phyloP scores from a whole-genome alignment of 306 rosid genomes.

The Neltuma alba region DNA sequence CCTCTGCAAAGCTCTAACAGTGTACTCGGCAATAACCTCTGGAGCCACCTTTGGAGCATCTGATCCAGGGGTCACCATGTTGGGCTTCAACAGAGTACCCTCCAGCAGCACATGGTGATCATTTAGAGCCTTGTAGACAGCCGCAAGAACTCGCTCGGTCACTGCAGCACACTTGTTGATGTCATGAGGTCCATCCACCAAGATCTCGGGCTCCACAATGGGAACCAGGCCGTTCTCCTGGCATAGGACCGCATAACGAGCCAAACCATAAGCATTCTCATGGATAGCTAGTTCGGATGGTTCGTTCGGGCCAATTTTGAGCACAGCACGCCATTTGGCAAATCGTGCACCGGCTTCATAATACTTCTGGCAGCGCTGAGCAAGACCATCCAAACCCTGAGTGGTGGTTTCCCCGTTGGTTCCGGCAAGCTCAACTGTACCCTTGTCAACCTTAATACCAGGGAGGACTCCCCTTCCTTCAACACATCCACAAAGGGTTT shows the following conservation, averaged over 20 bases:
- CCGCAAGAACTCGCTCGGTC: constrained; percentile 79
- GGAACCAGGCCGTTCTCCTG: constrained; percentile 89
- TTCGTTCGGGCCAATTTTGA: constrained; percentile 74
- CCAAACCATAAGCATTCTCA: constrained; percentile 77
- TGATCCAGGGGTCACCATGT: constrained; percentile 91
- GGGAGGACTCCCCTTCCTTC: constrained; percentile 76
- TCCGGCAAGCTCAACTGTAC: constrained; percentile 76
- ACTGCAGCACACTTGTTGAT: constrained; percentile 74
- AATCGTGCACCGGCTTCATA: constrained; percentile 84
- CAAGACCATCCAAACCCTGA: constrained; percentile 83
- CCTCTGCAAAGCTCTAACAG: constrained; percentile 66
- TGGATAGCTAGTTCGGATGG: constrained; percentile 68
- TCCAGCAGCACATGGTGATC: constrained; percentile 81
- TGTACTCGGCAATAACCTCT: constrained; percentile 71
- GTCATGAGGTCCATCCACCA: constrained; percentile 76
- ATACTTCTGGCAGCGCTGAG: constrained; percentile 71
- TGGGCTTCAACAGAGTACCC: constrained; percentile 87
- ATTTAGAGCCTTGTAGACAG: constrained; percentile 75
- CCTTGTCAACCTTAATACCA: constrained; percentile 91
- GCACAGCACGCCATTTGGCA: constrained; percentile 86
- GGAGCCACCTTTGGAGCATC: constrained; percentile 59
- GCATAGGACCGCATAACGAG: constrained; percentile 76
- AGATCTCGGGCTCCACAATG: constrained; percentile 88
- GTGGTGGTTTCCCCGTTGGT: constrained; percentile 88
- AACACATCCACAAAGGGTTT: constrained; percentile 68